Evolutionary conservation across 2,329 filamentous ascomycete species (phyloP).

Genomic region (Fusarium avenaceum): DNA sequence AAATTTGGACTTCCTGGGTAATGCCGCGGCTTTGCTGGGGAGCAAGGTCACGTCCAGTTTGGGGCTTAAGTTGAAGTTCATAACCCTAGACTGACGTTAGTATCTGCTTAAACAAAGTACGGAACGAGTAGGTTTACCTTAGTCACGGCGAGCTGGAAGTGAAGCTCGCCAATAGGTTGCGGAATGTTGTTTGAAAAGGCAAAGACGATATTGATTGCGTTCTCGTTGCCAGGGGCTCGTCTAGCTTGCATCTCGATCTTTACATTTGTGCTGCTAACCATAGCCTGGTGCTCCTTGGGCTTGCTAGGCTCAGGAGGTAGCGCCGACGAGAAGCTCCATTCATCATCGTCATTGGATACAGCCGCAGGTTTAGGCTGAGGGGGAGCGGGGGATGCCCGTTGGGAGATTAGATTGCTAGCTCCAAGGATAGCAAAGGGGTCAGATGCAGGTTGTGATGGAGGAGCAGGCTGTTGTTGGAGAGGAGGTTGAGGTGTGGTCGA

Average conservation of each 20-base stretch:
- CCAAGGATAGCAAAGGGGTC: conserved; percentile 69
- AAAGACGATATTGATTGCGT: conserved; percentile 77
- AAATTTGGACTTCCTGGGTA: conserved; percentile 82
- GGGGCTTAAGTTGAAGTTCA: conserved; percentile 84
- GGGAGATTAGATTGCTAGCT: conserved; percentile 42
- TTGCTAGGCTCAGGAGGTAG: conserved; percentile 73
- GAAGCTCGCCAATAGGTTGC: conserved; percentile 80
- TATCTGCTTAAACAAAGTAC: not conserved
- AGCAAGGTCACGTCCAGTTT: conserved; percentile 81
- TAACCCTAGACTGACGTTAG: conserved; percentile 71
- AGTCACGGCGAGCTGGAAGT: conserved; percentile 93
- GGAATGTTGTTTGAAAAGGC: conserved; percentile 86
- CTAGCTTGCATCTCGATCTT: conserved; percentile 80
- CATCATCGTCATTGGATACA: conserved; percentile 77
- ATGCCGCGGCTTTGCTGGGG: conserved; percentile 82
- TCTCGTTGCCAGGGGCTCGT: conserved; percentile 65
- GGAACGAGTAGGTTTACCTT: conserved; percentile 72
- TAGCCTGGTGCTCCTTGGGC: conserved; percentile 72
- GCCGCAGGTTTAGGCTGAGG: conserved; percentile 48
- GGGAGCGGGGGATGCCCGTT: conserved; percentile 48
- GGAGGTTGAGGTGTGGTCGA: conserved; percentile 67
- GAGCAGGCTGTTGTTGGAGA: conserved; percentile 61
- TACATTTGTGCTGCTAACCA: conserved; percentile 77
- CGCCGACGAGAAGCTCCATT: conserved; percentile 93
- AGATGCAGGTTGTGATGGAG: conserved; percentile 58